A percentile compares a stretch with the other conserved stretches of the same genome.
These are phyloP conservation scores for Leptodermis oblonga DNA, from an alignment of 257 asterid species.

Conservation along the genomic window DNA sequence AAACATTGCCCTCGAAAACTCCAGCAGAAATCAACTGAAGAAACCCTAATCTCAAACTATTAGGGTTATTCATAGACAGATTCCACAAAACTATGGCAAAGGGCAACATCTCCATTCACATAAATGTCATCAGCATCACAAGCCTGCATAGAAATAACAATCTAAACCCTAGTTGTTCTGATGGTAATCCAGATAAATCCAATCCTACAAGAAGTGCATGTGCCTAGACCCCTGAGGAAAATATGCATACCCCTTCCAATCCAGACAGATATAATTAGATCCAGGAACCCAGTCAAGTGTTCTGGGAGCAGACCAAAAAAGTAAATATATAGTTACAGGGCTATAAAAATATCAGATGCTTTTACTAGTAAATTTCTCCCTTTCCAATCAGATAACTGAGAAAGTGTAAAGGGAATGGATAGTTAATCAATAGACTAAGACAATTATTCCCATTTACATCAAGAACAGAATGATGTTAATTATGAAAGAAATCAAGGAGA, in stretches of 20 bases:
- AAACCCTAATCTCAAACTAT: constrained; percentile 39
- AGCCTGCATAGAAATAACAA: constrained; percentile 36
- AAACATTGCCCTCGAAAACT: constrained; percentile 28
- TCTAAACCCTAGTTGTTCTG: constrained; percentile 42
- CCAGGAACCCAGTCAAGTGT: not conserved
- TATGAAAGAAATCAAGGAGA: not conserved
- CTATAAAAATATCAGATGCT: not conserved
- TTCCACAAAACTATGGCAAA: constrained; percentile 37
- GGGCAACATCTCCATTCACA: constrained; percentile 39
- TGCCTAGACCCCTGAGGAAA: constrained; percentile 5
- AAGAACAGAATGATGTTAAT: not conserved
- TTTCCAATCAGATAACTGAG: not conserved
- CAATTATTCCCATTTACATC: not conserved
- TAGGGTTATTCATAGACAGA: constrained; percentile 27
- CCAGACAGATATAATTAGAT: constrained; percentile 4
- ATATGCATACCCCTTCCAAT: not conserved
- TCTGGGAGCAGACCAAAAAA: not conserved
- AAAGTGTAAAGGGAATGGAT: not conserved
- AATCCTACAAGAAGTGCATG: constrained; percentile 10
- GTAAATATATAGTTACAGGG: not conserved
- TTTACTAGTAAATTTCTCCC: not conserved
- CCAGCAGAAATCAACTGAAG: constrained; percentile 34
- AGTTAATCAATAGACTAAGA: too few species aligned
- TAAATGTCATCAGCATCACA: constrained; percentile 32
- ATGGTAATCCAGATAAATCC: constrained; percentile 22